These are phyloP conservation scores for Calonectria hongkongensis DNA, from an alignment of 2,329 filamentous ascomycete genomes.

Conservation along the genomic window DNA sequence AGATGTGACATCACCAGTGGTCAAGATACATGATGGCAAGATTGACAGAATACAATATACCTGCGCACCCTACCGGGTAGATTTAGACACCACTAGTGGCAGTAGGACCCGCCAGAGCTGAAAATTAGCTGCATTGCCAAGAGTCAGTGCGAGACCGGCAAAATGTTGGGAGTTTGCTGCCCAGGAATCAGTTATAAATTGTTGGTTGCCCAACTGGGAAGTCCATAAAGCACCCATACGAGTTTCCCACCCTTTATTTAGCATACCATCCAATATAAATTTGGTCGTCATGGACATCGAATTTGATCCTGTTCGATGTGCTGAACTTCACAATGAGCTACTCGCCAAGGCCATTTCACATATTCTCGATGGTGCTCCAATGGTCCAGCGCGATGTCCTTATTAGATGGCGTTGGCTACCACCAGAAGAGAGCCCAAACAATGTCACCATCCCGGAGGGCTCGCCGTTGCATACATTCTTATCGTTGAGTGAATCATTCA, in stretches of 20 bases:
- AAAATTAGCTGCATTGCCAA: background rate
- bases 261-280: background rate
- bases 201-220: background rate
- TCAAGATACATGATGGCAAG: no score
- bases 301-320: background rate
- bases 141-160: background rate
- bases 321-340: background rate
- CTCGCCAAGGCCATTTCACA: conserved; percentile 3
- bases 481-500: background rate
- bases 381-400: background rate
- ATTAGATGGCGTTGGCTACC: background rate
- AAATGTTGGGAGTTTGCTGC: background rate
- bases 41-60: no score
- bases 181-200: background rate
- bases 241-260: background rate
- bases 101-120: background rate
- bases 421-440: background rate
- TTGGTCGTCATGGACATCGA: background rate
- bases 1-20: no score
- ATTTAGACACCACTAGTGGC: no score
- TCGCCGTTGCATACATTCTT: background rate
- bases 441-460: background rate
- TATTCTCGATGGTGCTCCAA: background rate
- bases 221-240: no score
- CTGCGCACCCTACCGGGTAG: no score